phyloP scores from a whole-genome alignment of 495 filamentous ascomycete genomes.

The Penicillium paxilli region DNA sequence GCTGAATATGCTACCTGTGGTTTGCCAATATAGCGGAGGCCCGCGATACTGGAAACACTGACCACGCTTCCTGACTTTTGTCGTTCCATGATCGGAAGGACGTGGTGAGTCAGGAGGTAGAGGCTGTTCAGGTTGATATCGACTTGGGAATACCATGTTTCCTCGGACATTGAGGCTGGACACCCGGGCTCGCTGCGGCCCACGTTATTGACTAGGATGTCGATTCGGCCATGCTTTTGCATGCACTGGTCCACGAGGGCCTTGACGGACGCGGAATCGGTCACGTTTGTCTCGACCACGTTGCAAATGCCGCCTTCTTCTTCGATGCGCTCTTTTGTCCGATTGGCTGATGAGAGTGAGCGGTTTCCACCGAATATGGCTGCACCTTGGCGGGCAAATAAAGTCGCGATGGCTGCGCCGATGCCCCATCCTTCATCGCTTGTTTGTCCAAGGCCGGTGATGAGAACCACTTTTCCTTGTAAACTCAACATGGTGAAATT shows the following conservation, averaged over 20 bases:
- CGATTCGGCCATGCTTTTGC: conserved; percentile 49
- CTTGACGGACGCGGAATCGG: conserved; percentile 40
- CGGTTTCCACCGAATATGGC: conserved; percentile 49
- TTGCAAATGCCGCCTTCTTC: conserved; percentile 25
- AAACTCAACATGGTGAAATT: conserved; percentile 28
- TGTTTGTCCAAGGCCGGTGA: conserved; percentile 51
- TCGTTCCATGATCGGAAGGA: conserved; percentile 52
- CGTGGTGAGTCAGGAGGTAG: conserved; percentile 46
- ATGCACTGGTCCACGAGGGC: conserved; percentile 47
- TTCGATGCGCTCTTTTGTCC: conserved; percentile 30
- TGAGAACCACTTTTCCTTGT: conserved; percentile 47
- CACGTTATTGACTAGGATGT: conserved; percentile 59
- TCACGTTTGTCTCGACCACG: conserved; percentile 46
- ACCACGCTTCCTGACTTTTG: conserved; percentile 41
- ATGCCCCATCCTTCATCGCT: conserved; percentile 48
- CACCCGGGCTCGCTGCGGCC: conserved; percentile 49
- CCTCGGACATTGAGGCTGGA: conserved; percentile 47
- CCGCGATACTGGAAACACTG: conserved; percentile 48
- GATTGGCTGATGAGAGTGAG: conserved; percentile 31
- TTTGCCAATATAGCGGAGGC: conserved; percentile 53
- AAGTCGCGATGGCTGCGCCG: conserved; percentile 44
- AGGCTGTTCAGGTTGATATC: conserved; percentile 55
- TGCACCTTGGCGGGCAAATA: conserved; percentile 45
- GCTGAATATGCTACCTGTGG: conserved; percentile 52
- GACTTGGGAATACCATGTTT: conserved; percentile 49